Evolutionary conservation across 345 rosid genomes (phyloP), one percentile per base, ranked within the genome.

Genomic region (Camelina hispida): DNA sequence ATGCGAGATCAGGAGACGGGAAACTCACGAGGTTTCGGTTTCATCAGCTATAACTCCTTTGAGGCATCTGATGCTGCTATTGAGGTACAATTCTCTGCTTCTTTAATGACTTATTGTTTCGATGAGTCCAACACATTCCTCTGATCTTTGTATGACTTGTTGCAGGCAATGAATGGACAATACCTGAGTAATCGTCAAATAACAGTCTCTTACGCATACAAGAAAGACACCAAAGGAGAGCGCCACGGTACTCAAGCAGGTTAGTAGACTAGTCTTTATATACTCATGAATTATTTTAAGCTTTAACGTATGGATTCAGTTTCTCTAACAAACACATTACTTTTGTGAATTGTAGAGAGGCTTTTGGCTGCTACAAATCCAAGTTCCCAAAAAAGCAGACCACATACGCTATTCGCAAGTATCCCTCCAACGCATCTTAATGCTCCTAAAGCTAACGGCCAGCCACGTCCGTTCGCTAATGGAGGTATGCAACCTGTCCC

Each of bases 161-260:
- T 42, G 15, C 17, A 44, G 48, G 17, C 48, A 44, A 44, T 44
- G 48, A 44, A 5, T 14, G 48, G 48, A 44, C 48, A 44, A 44
- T 44, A 44, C 5, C 16, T 44, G 16, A 13, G 96, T 83, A 94
- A 94, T 71, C 90, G 95, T 38, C 96, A 91, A 81, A 90, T 94
- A 79, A 90, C 98, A 25, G 98, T 90, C 37, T 91, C 98, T 9
- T 91, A 93, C 76, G 98, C 97, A 10, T 91, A 91, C 66, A 93
- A 93, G 88, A 93, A 93, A 84, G 98, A 93, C 81, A 88, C 98
- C 8, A 93, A 93, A 82, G 97, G 97, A 76, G 97, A 93, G 82
- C 96, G 97, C 15, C 96, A 93, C 52, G 98, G 97, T 60, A 91
- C 98, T 44, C 96, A 93, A 15, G 97, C 96, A 87, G 98, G 97